Conservation (phyloP, 371 early-diverging fungal genomes). For the Mortierella sp. region DNA sequence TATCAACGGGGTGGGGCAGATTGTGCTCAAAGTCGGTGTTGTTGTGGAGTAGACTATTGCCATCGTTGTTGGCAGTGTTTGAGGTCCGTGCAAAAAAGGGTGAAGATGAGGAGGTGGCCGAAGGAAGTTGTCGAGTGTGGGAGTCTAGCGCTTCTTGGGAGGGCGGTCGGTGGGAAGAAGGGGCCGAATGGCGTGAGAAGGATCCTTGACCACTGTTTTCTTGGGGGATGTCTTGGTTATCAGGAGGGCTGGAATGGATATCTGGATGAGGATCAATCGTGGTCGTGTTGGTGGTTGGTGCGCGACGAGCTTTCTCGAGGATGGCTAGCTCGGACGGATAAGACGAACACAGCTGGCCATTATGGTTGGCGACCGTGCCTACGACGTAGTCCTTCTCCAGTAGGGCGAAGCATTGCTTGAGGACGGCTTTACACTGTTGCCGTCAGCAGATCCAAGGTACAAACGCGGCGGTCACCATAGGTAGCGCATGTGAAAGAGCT, state of each 20-base stretch:
- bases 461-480: not conserved
- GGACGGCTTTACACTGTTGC: slow-evolving; percentile 49
- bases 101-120: not conserved
- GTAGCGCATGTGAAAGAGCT: not conserved
- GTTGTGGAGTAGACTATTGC: slow-evolving; percentile 1
- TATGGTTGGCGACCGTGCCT: slow-evolving; percentile 46
- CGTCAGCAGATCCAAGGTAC: not conserved
- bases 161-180: not conserved
- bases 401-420: slow-evolving; percentile 50
- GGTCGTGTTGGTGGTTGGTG: not conserved
- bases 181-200: slow-evolving; percentile 4
- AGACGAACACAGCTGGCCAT: slow-evolving; percentile 54
- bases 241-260: not conserved
- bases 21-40: slow-evolving; percentile 12
- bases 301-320: slow-evolving; percentile 33
- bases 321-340: slow-evolving; percentile 55
- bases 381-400: slow-evolving; percentile 55
- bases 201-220: not conserved
- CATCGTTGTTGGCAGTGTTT: slow-evolving; percentile 8
- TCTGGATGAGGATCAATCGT: not conserved
- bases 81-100: slow-evolving; percentile 10
- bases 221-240: not conserved
- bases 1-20: slow-evolving; percentile 14
- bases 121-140: slow-evolving; percentile 4
- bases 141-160: slow-evolving; percentile 1